phyloP scores from a whole-genome alignment of 2,329 filamentous ascomycete species.

The Westerdykella aurantiaca region DNA sequence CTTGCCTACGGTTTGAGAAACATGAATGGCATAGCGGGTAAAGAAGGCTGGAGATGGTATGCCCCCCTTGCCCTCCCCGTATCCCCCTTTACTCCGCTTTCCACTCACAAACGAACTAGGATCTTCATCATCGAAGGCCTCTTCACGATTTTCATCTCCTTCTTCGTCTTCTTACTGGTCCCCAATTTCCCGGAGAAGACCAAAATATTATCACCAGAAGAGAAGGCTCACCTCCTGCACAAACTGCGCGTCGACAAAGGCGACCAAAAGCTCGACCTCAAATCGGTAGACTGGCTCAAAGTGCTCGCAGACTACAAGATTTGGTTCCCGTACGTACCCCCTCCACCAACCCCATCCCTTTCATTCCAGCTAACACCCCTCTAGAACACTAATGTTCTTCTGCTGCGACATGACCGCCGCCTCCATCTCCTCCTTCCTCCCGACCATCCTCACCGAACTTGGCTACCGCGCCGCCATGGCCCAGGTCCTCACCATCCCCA shows the following conservation, averaged over 20 bases:
- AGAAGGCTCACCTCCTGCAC: slow-evolving; percentile 49
- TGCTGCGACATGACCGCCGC: slow-evolving; percentile 33
- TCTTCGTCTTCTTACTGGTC: slow-evolving; percentile 47
- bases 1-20: slow-evolving; percentile 42
- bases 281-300: slow-evolving; percentile 42
- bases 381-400: slow-evolving; percentile 29
- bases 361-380: slow-evolving; percentile 5
- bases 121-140: slow-evolving; percentile 60
- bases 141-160: slow-evolving; percentile 46
- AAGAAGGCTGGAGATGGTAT: slow-evolving; percentile 24
- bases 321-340: slow-evolving; percentile 47
- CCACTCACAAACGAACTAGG: slow-evolving; percentile 4
- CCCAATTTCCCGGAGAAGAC: slow-evolving; percentile 49
- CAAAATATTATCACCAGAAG: slow-evolving; percentile 44
- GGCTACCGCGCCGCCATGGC: slow-evolving; percentile 28
- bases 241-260: slow-evolving; percentile 46
- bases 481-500: slow-evolving; percentile 32
- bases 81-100: neutral
- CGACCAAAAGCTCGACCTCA: slow-evolving; percentile 40
- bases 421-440: slow-evolving; percentile 27
- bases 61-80: neutral
- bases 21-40: slow-evolving; percentile 23
- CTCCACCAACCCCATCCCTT: slow-evolving; percentile 28
- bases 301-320: slow-evolving; percentile 52
- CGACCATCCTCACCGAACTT: slow-evolving; percentile 31